phyloP scores from a whole-genome alignment of 1,139 yeast species.

The Yamadazyma atmosphaerica region DNA sequence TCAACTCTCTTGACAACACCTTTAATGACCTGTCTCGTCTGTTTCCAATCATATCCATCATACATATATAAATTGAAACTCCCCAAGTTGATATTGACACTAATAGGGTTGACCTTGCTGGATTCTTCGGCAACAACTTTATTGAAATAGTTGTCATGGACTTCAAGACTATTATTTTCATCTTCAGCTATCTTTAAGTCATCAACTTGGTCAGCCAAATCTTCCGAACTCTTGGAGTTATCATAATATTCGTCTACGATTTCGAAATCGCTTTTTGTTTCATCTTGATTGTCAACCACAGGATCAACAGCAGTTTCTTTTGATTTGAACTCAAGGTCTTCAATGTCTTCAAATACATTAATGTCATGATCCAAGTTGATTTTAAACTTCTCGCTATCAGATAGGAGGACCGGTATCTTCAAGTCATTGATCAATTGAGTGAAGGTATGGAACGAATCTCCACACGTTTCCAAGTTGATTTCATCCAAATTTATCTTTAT shows the following conservation, averaged over 20 bases:
- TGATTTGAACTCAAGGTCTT: conserved; percentile 29
- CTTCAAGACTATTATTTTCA: conserved; percentile 10
- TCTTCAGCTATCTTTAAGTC: conserved; percentile 10
- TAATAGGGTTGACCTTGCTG: conserved; percentile 25
- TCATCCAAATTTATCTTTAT: conserved; percentile 51
- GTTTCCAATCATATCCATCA: conserved; percentile 94
- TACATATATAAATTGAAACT: conserved; percentile 50
- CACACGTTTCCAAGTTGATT: conserved; percentile 63
- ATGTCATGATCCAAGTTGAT: conserved; percentile 34
- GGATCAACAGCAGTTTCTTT: background rate
- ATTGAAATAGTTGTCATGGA: conserved; percentile 52
- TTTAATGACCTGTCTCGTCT: conserved; percentile 66
- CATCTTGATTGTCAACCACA: background rate
- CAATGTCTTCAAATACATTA: conserved; percentile 52
- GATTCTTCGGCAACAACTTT: conserved; percentile 6
- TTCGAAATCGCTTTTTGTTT: conserved; percentile 7
- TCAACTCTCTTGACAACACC: conserved; percentile 66
- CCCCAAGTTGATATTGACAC: conserved; percentile 28
- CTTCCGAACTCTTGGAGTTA: conserved; percentile 1
- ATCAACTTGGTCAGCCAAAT: conserved; percentile 11
- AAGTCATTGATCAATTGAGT: conserved; percentile 68
- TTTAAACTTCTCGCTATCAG: conserved; percentile 57
- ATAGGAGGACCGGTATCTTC: conserved; percentile 62
- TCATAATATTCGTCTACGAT: conserved; percentile 27
- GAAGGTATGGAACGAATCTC: conserved; percentile 79